These are phyloP conservation scores for Penicillium sp. DNA, from an alignment of 2,329 filamentous ascomycete species.

Conservation along the genomic window DNA sequence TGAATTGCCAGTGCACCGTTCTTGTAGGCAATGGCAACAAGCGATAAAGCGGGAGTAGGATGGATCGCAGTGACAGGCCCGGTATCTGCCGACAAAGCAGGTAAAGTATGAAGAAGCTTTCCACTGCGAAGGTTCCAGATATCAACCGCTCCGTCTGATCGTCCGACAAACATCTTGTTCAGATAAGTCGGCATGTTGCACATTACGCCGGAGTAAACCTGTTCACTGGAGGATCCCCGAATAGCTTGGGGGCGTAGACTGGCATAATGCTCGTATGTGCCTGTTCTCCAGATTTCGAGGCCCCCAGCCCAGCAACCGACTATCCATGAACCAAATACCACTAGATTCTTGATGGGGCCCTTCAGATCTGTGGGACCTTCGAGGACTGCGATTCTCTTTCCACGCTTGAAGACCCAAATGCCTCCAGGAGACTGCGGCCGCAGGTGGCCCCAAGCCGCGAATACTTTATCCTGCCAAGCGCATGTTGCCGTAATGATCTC, in stretches of 20 bases:
- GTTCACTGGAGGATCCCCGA: conserved; percentile 55
- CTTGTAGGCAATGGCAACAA: conserved; percentile 84
- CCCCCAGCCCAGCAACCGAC: conserved; percentile 70
- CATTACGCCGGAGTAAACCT: conserved; percentile 71
- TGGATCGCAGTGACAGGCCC: conserved; percentile 85
- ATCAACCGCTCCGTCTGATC: conserved; percentile 82
- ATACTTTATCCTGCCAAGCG: conserved; percentile 81
- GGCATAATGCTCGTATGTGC: conserved; percentile 83
- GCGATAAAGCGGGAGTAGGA: conserved; percentile 74
- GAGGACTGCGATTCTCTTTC: conserved; percentile 76
- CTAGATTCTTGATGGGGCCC: conserved; percentile 70
- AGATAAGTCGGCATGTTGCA: conserved; percentile 90
- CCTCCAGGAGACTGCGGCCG: conserved; percentile 51
- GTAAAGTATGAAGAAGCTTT: conserved; percentile 84
- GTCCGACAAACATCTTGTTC: conserved; percentile 91
- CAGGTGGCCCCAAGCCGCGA: conserved; percentile 79
- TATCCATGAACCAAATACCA: conserved; percentile 89
- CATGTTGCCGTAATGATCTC: conserved; percentile 77
- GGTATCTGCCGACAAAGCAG: conserved; percentile 67
- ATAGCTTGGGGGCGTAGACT: conserved; percentile 63
- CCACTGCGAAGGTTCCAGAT: conserved; percentile 96
- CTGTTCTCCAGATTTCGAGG: conserved; percentile 85
- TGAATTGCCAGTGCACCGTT: conserved; percentile 75
- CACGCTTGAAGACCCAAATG: conserved; percentile 87
- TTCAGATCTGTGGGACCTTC: conserved; percentile 59